phyloP scores from a whole-genome alignment of 306 rosid genomes.

The Medicago ruthenica region DNA sequence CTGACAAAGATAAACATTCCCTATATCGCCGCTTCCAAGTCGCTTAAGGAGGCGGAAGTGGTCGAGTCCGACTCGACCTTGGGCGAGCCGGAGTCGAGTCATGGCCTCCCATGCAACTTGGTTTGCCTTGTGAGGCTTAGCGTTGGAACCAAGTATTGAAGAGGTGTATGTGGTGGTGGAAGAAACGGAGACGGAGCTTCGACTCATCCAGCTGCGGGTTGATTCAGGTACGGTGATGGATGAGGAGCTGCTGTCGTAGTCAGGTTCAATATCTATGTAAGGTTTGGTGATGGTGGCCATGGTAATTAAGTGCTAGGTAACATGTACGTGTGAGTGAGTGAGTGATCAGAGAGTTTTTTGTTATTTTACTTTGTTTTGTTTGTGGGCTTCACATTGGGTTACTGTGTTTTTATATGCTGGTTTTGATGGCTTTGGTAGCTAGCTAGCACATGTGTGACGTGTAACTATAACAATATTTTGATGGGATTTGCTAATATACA shows the following conservation, averaged over 20 bases:
- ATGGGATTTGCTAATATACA: no score
- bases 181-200: slow-evolving; percentile 69
- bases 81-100: slow-evolving; percentile 59
- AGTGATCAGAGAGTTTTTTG: slow-evolving; percentile 12
- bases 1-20: slow-evolving; percentile 91
- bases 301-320: slow-evolving; percentile 43
- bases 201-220: slow-evolving; percentile 81
- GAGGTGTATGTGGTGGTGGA: slow-evolving; percentile 54
- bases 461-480: slow-evolving; percentile 12
- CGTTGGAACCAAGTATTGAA: slow-evolving; percentile 39
- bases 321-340: slow-evolving; percentile 35
- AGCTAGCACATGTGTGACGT: slow-evolving; percentile 47
- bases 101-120: slow-evolving; percentile 91
- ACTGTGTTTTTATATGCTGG: slow-evolving; percentile 45
- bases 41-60: slow-evolving; percentile 82
- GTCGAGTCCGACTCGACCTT: slow-evolving; percentile 78
- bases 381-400: slow-evolving; percentile 39
- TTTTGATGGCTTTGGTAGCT: slow-evolving; percentile 35
- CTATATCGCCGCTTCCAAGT: slow-evolving; percentile 88
- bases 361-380: neutral
- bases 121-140: slow-evolving; percentile 92
- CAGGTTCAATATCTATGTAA: slow-evolving; percentile 59
- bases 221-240: slow-evolving; percentile 83
- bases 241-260: slow-evolving; percentile 83
- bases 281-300: slow-evolving; percentile 55